Conservation (phyloP, 2,329 filamentous ascomycete genomes). For the Colletotrichum sp. region DNA sequence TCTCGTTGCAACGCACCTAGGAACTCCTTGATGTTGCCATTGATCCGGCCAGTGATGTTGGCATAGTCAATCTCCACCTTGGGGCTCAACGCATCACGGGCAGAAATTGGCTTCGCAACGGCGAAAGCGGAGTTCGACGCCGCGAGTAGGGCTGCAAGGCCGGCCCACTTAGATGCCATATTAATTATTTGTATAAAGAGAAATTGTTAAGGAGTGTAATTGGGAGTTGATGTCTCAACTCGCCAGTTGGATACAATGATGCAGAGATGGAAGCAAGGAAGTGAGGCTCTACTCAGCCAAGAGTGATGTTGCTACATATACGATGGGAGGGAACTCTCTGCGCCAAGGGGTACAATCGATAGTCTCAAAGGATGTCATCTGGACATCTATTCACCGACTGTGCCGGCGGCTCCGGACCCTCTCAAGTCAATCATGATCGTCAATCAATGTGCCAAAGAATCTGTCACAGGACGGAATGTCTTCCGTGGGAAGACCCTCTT, state of each 20-base stretch:
- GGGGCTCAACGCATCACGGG: neutral
- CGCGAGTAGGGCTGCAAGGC: neutral
- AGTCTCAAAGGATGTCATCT: neutral
- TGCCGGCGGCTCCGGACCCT: neutral
- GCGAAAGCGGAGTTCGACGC: neutral
- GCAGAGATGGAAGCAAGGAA: neutral
- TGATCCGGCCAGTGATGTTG: neutral
- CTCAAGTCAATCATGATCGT: neutral
- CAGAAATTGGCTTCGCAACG: neutral
- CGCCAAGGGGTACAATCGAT: neutral
- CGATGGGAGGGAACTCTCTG: neutral
- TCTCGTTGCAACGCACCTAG: neutral
- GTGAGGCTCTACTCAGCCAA: neutral
- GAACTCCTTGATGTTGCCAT: neutral
- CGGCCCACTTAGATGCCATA: neutral
- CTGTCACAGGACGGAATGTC: neutral
- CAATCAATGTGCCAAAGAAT: neutral
- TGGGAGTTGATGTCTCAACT: neutral
- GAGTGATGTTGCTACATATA: neutral
- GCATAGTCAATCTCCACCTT: slow-evolving; percentile 1
- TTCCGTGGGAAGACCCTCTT: neutral
- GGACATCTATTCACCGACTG: neutral
- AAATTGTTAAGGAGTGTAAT: neutral
- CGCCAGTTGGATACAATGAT: neutral
- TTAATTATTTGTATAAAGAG: neutral